Evolutionary conservation across 441 rosid genomes (phyloP).

Genomic region (Adansonia rubrostipa): DNA sequence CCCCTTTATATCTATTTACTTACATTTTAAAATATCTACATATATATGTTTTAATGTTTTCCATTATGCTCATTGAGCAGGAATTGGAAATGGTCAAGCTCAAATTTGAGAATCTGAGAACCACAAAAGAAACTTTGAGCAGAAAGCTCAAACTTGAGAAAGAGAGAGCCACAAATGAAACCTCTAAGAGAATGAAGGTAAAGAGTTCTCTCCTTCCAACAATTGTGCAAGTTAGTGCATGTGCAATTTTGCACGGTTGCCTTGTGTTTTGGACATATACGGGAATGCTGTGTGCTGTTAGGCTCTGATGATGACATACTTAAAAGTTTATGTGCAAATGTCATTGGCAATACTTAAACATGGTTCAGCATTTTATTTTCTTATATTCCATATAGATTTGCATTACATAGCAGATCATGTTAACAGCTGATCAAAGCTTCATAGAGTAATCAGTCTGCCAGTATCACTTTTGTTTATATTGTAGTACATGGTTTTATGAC

Average conservation of each 20-base stretch:
- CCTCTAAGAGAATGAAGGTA: slow-evolving; percentile 71
- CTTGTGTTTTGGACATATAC: not conserved
- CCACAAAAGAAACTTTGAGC: slow-evolving; percentile 45
- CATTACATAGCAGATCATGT: not conserved
- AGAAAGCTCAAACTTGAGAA: slow-evolving; percentile 47
- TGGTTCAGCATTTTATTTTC: too few relatives aligned
- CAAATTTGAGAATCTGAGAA: slow-evolving; percentile 55
- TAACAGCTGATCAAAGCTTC: not conserved
- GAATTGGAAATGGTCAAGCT: slow-evolving; percentile 50
- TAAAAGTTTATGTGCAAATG: not conserved
- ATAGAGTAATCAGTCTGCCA: not conserved
- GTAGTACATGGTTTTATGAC: not conserved
- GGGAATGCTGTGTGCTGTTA: not conserved
- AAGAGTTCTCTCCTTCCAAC: slow-evolving; percentile 1
- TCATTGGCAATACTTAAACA: not conserved
- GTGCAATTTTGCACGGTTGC: not conserved
- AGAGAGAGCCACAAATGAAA: slow-evolving; percentile 56
- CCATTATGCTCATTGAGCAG: slow-evolving; percentile 41
- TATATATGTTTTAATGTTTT: not conserved
- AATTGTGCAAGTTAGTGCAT: not conserved
- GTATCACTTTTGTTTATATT: not conserved
- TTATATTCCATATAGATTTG: not conserved
- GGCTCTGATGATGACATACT: not conserved
- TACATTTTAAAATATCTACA: not conserved
- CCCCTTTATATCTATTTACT: not conserved